phyloP scores from a whole-genome alignment of 495 filamentous ascomycete species.

The Xylaria longipes region DNA sequence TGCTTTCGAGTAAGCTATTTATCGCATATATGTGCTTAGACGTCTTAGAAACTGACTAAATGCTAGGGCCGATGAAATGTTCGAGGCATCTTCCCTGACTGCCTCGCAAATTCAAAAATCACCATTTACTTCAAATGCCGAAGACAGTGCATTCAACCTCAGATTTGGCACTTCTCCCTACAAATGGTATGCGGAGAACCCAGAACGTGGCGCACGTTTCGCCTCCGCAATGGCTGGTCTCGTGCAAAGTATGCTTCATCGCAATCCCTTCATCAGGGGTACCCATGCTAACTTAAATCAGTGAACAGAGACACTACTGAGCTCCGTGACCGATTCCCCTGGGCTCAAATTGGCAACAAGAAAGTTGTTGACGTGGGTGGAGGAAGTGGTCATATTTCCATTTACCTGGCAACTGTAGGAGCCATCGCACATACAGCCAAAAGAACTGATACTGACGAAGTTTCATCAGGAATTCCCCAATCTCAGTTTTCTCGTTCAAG shows the following conservation, averaged over 20 bases:
- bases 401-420: conserved; percentile 20
- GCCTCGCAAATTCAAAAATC: conserved; percentile 16
- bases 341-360: conserved; percentile 27
- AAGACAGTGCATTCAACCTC: conserved; percentile 31
- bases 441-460: neutral
- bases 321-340: conserved; percentile 32
- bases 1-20: conserved; percentile 5
- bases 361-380: conserved; percentile 25
- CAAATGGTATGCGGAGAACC: conserved; percentile 12
- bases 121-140: conserved; percentile 22
- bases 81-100: conserved; percentile 34
- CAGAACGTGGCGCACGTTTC: conserved; percentile 6
- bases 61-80: conserved; percentile 39
- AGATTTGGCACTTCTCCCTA: conserved; percentile 26
- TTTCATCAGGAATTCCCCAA: conserved; percentile 16
- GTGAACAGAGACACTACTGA: conserved; percentile 17
- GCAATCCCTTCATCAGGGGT: neutral
- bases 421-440: neutral
- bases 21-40: neutral
- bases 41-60: neutral
- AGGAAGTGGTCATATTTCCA: conserved; percentile 23
- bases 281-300: neutral
- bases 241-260: neutral
- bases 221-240: conserved; percentile 11
- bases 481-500: conserved; percentile 34